phyloP scores from a whole-genome alignment of 179 eudicot species.

The Sideroxylon spinosum region DNA sequence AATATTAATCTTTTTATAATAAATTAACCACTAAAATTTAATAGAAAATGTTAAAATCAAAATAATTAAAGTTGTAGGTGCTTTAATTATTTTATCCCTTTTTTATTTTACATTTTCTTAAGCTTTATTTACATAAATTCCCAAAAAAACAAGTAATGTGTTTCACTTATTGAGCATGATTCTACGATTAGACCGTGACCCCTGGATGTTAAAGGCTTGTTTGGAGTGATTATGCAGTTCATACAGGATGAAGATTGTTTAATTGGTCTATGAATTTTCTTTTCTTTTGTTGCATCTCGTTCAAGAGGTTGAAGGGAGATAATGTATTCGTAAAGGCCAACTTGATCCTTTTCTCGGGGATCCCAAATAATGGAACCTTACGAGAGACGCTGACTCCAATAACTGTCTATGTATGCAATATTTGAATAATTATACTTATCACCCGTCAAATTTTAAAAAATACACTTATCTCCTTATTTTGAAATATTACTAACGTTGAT shows the following conservation, averaged over 20 bases:
- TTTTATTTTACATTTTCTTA: too few relatives aligned
- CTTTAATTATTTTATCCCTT: too few relatives aligned
- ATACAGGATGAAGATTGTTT: not conserved
- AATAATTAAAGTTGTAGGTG: too few relatives aligned
- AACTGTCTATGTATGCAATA: not conserved
- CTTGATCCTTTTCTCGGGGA: not conserved
- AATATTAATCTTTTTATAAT: too few relatives aligned
- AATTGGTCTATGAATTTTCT: not conserved
- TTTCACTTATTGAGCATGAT: not conserved
- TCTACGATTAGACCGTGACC: not conserved
- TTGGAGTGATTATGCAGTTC: not conserved
- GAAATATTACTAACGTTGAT: too few relatives aligned
- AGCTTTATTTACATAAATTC: too few relatives aligned
- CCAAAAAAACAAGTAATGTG: not conserved
- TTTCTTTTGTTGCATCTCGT: not conserved
- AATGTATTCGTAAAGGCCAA: not conserved
- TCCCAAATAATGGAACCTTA: not conserved
- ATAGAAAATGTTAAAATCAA: too few relatives aligned
- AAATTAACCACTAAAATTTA: too few relatives aligned
- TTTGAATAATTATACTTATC: too few relatives aligned
- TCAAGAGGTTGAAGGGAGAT: not conserved
- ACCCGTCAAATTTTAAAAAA: too few relatives aligned
- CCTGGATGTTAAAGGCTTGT: not conserved
- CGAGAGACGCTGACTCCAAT: not conserved
- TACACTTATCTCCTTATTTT: too few relatives aligned